Conservation (phyloP, 306 rosid species). For the Medicago arabica region DNA sequence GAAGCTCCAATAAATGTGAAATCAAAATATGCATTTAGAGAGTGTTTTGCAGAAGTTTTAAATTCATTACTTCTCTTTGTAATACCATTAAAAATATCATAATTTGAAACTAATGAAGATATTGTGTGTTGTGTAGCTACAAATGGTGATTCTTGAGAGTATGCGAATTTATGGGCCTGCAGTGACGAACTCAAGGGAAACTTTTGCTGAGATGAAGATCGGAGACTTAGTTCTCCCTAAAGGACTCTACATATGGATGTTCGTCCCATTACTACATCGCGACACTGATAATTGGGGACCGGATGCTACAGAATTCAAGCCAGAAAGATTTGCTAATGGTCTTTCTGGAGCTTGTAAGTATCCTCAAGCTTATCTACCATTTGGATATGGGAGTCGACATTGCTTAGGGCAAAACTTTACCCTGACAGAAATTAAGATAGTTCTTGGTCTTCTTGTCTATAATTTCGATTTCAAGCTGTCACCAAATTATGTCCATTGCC, state of each 20-base stretch:
- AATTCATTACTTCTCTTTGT: too few species aligned
- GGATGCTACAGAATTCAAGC: constrained; percentile 42
- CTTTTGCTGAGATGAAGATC: constrained; percentile 33
- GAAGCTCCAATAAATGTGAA: too few species aligned
- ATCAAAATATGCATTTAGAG: too few species aligned
- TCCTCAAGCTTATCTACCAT: constrained; percentile 50
- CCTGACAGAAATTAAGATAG: constrained; percentile 26
- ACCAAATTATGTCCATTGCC: too few species aligned
- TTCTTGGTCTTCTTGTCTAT: constrained; percentile 23
- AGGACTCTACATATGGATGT: constrained; percentile 43
- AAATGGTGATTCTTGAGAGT: constrained; percentile 54
- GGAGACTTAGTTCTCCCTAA: constrained; percentile 46
- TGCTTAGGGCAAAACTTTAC: constrained; percentile 50
- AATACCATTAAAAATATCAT: too few species aligned
- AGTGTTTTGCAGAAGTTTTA: too few species aligned
- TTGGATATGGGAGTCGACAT: constrained; percentile 43
- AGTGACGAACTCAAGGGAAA: constrained; percentile 40
- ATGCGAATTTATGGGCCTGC: constrained; percentile 44
- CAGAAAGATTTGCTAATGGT: constrained; percentile 46
- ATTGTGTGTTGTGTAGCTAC: constrained; percentile 3
- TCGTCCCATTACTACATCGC: constrained; percentile 34
- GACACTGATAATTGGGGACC: constrained; percentile 49
- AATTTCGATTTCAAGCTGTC: constrained; percentile 40
- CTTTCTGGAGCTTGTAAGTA: constrained; percentile 45
- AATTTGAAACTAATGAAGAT: too few species aligned